Evolutionary conservation across 2,329 filamentous ascomycete genomes (phyloP).

Genomic region (Claviceps capensis): DNA sequence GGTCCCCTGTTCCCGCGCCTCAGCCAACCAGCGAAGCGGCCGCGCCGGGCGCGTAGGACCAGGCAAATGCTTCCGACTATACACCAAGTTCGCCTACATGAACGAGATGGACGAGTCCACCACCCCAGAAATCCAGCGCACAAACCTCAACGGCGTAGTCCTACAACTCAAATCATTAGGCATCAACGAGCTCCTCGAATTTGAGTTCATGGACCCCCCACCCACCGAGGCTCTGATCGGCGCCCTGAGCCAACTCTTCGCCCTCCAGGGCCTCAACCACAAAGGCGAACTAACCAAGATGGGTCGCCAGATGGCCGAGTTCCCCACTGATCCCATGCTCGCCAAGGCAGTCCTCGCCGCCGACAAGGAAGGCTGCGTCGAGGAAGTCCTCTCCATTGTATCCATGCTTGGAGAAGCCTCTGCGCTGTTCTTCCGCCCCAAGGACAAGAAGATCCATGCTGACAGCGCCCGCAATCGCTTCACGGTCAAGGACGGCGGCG

Average conservation of each 20-base stretch:
- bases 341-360: constrained; percentile 80
- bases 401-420: constrained; percentile 84
- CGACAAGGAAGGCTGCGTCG: constrained; percentile 81
- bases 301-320: constrained; percentile 88
- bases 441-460: constrained; percentile 94
- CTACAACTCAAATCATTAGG: constrained; percentile 79
- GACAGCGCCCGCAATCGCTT: constrained; percentile 83
- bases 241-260: constrained; percentile 81
- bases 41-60: constrained; percentile 85
- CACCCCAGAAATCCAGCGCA: constrained; percentile 84
- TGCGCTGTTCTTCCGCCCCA: constrained; percentile 84
- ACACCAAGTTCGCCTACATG: constrained; percentile 87
- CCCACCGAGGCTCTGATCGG: constrained; percentile 80
- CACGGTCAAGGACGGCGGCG: constrained; percentile 79
- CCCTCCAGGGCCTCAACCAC: constrained; percentile 77
- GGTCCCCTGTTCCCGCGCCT: constrained; percentile 80
- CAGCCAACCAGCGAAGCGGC: constrained; percentile 83
- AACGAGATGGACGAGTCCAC: constrained; percentile 90
- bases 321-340: constrained; percentile 84
- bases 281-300: constrained; percentile 80
- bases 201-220: constrained; percentile 93
- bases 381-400: constrained; percentile 87
- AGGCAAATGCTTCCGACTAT: constrained; percentile 86
- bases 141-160: constrained; percentile 73
- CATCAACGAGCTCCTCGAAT: constrained; percentile 83